Base-by-base conservation (phyloP, 1,284 basidiomycete genomes). In the Malassezia psittaci region DNA sequence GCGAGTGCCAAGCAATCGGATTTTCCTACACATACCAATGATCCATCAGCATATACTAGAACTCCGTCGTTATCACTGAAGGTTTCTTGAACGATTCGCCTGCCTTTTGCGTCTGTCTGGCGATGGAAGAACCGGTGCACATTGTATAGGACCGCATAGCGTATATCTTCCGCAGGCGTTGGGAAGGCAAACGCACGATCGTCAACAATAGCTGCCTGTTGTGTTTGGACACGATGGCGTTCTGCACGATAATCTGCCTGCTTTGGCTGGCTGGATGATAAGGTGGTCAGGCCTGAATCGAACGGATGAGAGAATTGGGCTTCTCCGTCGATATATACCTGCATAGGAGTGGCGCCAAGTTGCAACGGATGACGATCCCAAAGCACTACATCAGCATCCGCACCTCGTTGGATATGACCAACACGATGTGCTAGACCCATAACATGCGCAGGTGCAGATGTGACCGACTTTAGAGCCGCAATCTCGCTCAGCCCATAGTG, bases 301-400 rank as follows among this genome's bases (percentile, higher is more conserved):
- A n/a, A 15, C 24, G 43, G 43, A n/a, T 45, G 13, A 12, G 16
- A 18, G 21, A 77, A 54, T 62, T 81, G 79, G 0, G 76, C 62
- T 37, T 79, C 78, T 19, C 80, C 80, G 76, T 81, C 67, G 81
- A 89, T 66, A 81, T 86, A 65, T 78, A 79, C 79, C 59, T 80
- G 78, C 24, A 76, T 74, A 1, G 80, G 80, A 1, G 79, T 80
- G 0, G 80, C 78, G n/a, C 79, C 79, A 11, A 75, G 59, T 10
- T 54, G 81, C 29, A 91, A 79, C 0, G 88, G 88, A 75, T 89
- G 88, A 19, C 82, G 84, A 64, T 90, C 87, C 88, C 89, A 91
- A 4, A 91, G 79, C 15, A 90, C 87, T n/a, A 91, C 64, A 73
- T 90, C 86, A 36, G 76, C 75, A 57, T 76, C 77, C 59, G 76